A percentile compares a stretch with the other conserved stretches of the same genome.
Conservation (phyloP, 2,329 filamentous ascomycete species). For the Claviceps sp. region DNA sequence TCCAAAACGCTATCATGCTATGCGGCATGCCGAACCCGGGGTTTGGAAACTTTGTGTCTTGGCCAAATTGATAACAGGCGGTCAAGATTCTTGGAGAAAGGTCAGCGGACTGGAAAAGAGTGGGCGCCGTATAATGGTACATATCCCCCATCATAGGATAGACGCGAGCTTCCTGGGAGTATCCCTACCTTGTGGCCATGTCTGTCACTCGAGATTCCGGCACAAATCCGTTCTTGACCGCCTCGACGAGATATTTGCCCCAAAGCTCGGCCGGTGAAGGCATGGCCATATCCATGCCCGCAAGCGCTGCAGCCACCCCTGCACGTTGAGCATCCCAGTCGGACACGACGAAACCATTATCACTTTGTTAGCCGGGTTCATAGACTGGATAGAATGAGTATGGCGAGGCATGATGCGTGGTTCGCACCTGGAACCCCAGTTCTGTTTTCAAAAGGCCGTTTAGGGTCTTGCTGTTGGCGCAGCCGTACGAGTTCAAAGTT, state of each 20-base stretch:
- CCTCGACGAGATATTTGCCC: conserved; percentile 40
- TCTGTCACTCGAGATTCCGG: conserved; percentile 42
- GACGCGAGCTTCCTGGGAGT: no score
- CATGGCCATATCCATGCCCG: conserved; percentile 63
- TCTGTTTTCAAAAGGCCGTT: conserved; percentile 55
- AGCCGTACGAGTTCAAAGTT: conserved; percentile 58
- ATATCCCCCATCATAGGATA: no score
- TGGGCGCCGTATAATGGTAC: no score
- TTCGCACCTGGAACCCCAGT: conserved; percentile 34
- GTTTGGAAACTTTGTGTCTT: conserved; percentile 32
- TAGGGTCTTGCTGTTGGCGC: conserved; percentile 52
- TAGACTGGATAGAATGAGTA: not conserved
- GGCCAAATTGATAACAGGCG: conserved; percentile 42
- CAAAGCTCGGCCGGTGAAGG: conserved; percentile 30
- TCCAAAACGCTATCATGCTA: conserved; percentile 31
- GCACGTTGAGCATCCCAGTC: conserved; percentile 58
- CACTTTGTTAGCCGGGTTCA: conserved; percentile 9
- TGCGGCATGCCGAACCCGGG: conserved; percentile 39
- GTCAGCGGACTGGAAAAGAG: not conserved
- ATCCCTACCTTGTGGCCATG: conserved; percentile 37
- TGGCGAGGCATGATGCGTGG: no score
- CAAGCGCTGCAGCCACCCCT: conserved; percentile 45
- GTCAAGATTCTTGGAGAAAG: conserved; percentile 28
- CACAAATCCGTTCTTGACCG: conserved; percentile 47
- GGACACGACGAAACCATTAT: conserved; percentile 48